Evolutionary conservation across 1,139 yeast genomes (phyloP).

Genomic region (Suhomyces terraborum): DNA sequence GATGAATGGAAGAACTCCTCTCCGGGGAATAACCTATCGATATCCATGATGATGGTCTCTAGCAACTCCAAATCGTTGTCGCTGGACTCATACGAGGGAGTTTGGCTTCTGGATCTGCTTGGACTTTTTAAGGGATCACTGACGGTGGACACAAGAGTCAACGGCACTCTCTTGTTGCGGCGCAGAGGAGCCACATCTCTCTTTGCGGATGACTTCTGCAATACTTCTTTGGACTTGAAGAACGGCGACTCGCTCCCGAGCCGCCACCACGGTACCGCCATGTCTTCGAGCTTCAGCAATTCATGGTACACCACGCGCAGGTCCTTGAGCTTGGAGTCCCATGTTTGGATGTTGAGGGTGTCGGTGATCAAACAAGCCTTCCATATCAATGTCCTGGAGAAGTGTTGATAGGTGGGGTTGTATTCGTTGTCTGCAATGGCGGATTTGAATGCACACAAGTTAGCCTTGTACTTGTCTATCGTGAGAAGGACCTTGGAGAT

Average conservation of each 20-base stretch:
- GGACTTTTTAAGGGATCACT: constrained; percentile 15
- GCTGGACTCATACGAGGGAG: constrained; percentile 8
- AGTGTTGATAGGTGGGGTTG: constrained; percentile 24
- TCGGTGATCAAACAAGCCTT: constrained; percentile 42
- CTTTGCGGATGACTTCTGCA: constrained; percentile 4
- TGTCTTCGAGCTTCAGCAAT: constrained; percentile 32
- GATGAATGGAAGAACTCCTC: constrained; percentile 50
- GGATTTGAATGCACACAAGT: constrained; percentile 29
- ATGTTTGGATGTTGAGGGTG: constrained; percentile 37
- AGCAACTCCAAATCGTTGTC: constrained; percentile 24
- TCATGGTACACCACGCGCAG: constrained; percentile 43
- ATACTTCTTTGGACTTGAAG: too few relatives aligned
- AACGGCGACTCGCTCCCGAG: constrained; percentile 36
- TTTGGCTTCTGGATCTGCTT: constrained; percentile 9
- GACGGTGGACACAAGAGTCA: constrained; percentile 11
- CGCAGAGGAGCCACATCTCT: too few relatives aligned
- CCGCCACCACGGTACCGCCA: constrained; percentile 44
- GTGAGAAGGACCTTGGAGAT: constrained; percentile 44
- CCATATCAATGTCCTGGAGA: constrained; percentile 42
- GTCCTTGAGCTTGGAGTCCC: constrained; percentile 35
- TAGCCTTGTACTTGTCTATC: constrained; percentile 42
- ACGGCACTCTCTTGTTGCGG: constrained; percentile 8
- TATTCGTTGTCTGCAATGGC: constrained; percentile 40
- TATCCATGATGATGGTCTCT: constrained; percentile 60
- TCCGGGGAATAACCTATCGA: constrained; percentile 63